Evolutionary conservation across 2,329 filamentous ascomycete species (phyloP).

Genomic region (Dothiorella sarmentorum): DNA sequence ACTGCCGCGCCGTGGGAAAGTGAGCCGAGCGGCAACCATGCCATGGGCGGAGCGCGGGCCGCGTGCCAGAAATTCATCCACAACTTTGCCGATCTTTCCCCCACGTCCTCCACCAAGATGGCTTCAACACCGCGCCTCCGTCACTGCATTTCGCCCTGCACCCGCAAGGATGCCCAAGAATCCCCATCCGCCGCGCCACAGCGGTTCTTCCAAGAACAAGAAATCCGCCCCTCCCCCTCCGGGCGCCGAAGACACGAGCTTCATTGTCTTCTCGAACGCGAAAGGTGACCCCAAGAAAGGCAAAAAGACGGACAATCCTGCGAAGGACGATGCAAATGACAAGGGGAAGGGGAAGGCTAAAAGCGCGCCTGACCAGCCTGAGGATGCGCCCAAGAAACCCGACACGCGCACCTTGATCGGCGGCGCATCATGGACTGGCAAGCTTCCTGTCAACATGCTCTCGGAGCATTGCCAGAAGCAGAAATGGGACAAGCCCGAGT

Average conservation of each 20-base stretch:
- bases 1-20: not conserved
- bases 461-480: slow-evolving; percentile 95
- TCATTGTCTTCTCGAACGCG: slow-evolving; percentile 48
- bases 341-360: slow-evolving; percentile 38
- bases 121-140: slow-evolving; percentile 8
- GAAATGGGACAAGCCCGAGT: slow-evolving; percentile 92
- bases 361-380: slow-evolving; percentile 25
- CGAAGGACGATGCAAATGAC: slow-evolving; percentile 20
- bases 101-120: slow-evolving; percentile 10
- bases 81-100: slow-evolving; percentile 7
- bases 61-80: slow-evolving; percentile 11
- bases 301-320: slow-evolving; percentile 29
- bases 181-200: slow-evolving; percentile 44
- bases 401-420: slow-evolving; percentile 77
- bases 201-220: slow-evolving; percentile 35
- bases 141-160: not conserved
- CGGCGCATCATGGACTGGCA: slow-evolving; percentile 94
- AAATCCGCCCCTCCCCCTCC: slow-evolving; percentile 28
- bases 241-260: slow-evolving; percentile 45
- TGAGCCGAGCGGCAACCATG: slow-evolving; percentile 1
- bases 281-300: slow-evolving; percentile 40
- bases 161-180: slow-evolving; percentile 46
- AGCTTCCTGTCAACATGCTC: slow-evolving; percentile 88
- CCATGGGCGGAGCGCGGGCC: not conserved
- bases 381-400: slow-evolving; percentile 54